Percentiles rank a stretch among this genome's conserved stretches.
Conservation (phyloP, 805 yeast species). For the Tetrapisispora iriomotensis region DNA sequence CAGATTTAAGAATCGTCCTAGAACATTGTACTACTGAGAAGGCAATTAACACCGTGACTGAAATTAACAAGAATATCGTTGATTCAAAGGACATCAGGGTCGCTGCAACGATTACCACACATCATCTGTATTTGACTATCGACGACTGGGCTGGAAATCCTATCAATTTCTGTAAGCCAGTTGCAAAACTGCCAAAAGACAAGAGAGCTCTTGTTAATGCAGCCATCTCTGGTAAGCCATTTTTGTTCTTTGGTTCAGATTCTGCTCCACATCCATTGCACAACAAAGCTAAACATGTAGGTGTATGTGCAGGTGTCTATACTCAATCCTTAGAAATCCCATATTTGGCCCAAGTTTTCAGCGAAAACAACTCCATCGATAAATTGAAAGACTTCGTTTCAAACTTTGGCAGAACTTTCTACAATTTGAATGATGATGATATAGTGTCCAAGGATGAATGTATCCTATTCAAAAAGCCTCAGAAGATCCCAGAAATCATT, state of each 20-base stretch:
- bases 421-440: slow-evolving; percentile 42
- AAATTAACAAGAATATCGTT: slow-evolving; percentile 43
- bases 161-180: slow-evolving; percentile 93
- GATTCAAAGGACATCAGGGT: slow-evolving; percentile 42
- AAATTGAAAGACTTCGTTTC: slow-evolving; percentile 66
- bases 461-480: slow-evolving; percentile 44
- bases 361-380: slow-evolving; percentile 49
- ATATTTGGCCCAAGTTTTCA: slow-evolving; percentile 83
- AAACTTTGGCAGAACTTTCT: slow-evolving; percentile 63
- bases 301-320: slow-evolving; percentile 97
- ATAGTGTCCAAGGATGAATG: slow-evolving; percentile 39
- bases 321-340: slow-evolving; percentile 77
- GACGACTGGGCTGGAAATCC: slow-evolving; percentile 98
- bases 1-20: slow-evolving; percentile 71
- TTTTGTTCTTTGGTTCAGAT: slow-evolving; percentile 94
- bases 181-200: slow-evolving; percentile 86
- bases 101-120: slow-evolving; percentile 93
- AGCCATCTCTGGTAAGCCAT: slow-evolving; percentile 84
- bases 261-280: slow-evolving; percentile 93
- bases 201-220: slow-evolving; percentile 73
- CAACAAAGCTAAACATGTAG: slow-evolving; percentile 63
- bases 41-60: slow-evolving; percentile 69
- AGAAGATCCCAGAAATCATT: slow-evolving; percentile 50
- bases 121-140: slow-evolving; percentile 78
- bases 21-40: slow-evolving; percentile 93